These are phyloP conservation scores for Anthostomella pinea DNA, from an alignment of 2,329 filamentous ascomycete species.

Conservation along the genomic window DNA sequence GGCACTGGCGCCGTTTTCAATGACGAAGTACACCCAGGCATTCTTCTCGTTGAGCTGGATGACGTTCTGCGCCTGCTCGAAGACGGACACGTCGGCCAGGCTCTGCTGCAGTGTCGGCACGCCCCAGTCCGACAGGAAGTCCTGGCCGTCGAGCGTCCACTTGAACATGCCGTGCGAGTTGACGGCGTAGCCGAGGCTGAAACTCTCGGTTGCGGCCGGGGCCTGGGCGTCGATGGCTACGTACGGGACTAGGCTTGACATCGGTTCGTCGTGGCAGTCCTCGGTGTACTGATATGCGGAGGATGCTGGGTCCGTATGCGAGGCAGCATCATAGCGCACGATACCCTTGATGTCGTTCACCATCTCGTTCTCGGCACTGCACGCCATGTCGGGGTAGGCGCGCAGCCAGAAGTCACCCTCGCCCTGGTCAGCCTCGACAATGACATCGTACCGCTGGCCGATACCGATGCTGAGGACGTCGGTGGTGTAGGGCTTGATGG, in stretches of 20 bases:
- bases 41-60: conserved; percentile 20
- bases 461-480: conserved; percentile 34
- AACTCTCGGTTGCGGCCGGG: conserved; percentile 22
- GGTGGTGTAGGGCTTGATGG: conserved; percentile 50
- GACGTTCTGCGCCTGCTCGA: conserved; percentile 25
- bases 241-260: conserved; percentile 31
- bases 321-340: conserved; percentile 37
- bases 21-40: conserved; percentile 33
- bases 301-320: conserved; percentile 9
- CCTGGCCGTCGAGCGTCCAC: conserved; percentile 46
- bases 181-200: conserved; percentile 22
- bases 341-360: conserved; percentile 46
- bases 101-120: conserved; percentile 41
- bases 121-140: conserved; percentile 43
- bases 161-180: conserved; percentile 35
- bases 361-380: conserved; percentile 37
- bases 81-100: conserved; percentile 18
- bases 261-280: conserved; percentile 36
- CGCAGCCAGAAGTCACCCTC: conserved; percentile 45
- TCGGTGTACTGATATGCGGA: conserved; percentile 8
- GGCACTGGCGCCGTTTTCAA: conserved; percentile 16
- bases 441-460: conserved; percentile 41
- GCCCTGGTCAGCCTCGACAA: conserved; percentile 39
- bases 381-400: conserved; percentile 38
- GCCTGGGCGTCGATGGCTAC: conserved; percentile 30